Evolutionary conservation across 164 flowering plant genomes (phyloP), one percentile per base, ranked within the genome.

Genomic region (Stephania japonica): DNA sequence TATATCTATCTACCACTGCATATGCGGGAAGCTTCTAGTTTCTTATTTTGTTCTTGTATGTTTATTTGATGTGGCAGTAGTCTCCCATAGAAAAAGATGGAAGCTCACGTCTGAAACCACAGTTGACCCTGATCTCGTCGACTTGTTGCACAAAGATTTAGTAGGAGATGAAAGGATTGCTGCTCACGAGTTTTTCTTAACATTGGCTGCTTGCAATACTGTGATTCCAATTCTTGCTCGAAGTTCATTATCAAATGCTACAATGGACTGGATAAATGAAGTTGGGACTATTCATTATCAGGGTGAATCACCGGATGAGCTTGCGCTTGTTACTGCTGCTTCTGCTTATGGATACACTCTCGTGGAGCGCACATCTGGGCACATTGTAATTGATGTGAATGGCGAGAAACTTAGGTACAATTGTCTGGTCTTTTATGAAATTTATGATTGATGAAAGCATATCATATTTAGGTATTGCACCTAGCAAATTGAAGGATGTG

Each of bases 291-390:
- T 93, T 75, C 85, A 82, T 18, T 93, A 90, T 84, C 98, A 93
- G 83, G 98, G 98, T 71, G 98, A 93, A 82, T 93, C 98, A 76
- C 98, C 98, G 73, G 98, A 93, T 84, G 98, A 93, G 80, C 97
- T 86, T 81, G 98, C 98, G 42, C 79, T 93, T 72, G 98, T 91
- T 73, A 69, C 87, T 78, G 97, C 98, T n/a, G 98, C 98, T 38
- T 86, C 91, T 80, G 89, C 95, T n/a, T 93, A 93, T 86, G 98
- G 95, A 19, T 93, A 91, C 78, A 93, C 95, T 67, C 94, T 93
- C 49, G 85, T 80, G 78, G 97, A 93, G 83, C 89, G 98, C n/a
- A 93, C 98, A 69, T 87, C 98, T 69, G 98, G 98, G n/a, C 97
- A 91, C 77, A 87, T 93, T 75, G 90, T 83, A 63, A 77, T 93